Conservation (phyloP, 305 asterid genomes). For the Petunia hybrid region DNA sequence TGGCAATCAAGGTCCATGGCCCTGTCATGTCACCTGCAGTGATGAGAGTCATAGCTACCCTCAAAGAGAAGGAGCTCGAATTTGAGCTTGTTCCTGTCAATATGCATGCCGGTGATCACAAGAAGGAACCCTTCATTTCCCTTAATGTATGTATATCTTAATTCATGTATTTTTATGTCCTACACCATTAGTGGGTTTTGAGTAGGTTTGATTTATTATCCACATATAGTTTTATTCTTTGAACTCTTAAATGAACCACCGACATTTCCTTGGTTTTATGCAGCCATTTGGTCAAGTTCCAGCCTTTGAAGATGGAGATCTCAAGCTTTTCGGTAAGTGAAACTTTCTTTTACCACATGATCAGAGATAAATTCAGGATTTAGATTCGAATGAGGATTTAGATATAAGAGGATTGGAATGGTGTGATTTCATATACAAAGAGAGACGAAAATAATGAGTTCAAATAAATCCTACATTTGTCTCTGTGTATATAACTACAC, state of each 20-base stretch:
- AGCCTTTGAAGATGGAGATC: constrained; percentile 50
- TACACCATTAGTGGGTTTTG: background rate
- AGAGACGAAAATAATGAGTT: too few species aligned
- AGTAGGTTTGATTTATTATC: background rate
- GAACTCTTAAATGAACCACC: background rate
- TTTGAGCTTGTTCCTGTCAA: constrained; percentile 45
- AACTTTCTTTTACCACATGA: background rate
- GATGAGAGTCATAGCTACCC: constrained; percentile 39
- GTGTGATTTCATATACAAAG: too few species aligned
- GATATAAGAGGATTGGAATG: too few species aligned
- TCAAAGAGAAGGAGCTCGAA: constrained; percentile 47
- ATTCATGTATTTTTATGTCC: background rate
- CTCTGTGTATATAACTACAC: too few species aligned
- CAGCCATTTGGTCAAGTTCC: constrained; percentile 58
- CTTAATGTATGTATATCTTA: constrained; percentile 35
- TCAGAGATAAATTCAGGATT: background rate
- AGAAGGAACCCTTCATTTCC: constrained; percentile 44
- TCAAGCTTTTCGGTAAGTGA: constrained; percentile 49
- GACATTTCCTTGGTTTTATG: background rate
- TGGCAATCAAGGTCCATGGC: constrained; percentile 36
- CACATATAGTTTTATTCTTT: background rate
- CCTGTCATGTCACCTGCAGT: constrained; percentile 33
- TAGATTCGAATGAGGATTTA: too few species aligned
- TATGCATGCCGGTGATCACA: constrained; percentile 38
- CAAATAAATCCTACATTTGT: too few species aligned